Percentiles rank a stretch among this genome's conserved stretches.
These are phyloP conservation scores for Sorghum bicolor DNA, from an alignment of 176 grass and related monocot genomes.

Conservation along the genomic window DNA sequence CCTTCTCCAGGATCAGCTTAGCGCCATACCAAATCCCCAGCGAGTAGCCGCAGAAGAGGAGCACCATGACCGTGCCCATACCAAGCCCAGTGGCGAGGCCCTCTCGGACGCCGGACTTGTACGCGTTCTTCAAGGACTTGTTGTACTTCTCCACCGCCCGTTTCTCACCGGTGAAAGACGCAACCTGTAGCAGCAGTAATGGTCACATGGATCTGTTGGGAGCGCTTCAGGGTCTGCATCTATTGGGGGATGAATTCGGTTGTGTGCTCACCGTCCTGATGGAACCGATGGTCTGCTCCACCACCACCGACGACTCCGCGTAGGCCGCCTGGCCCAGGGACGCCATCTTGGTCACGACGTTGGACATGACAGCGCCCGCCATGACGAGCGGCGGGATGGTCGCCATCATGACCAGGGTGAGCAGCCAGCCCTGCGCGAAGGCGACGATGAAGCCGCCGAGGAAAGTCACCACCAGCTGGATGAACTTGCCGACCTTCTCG, in stretches of 20 bases:
- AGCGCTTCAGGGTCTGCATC: neutral
- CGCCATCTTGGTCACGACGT: slow-evolving; percentile 82
- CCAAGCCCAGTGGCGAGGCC: slow-evolving; percentile 80
- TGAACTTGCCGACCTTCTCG: slow-evolving; percentile 98
- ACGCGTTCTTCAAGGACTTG: slow-evolving; percentile 70
- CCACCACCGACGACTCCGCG: slow-evolving; percentile 67
- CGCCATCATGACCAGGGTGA: slow-evolving; percentile 82
- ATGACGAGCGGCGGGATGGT: slow-evolving; percentile 87
- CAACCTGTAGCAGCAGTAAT: slow-evolving; percentile 52
- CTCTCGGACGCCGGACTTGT: slow-evolving; percentile 78
- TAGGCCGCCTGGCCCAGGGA: slow-evolving; percentile 92
- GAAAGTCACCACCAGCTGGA: slow-evolving; percentile 84
- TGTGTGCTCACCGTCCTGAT: slow-evolving; percentile 77
- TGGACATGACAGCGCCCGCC: slow-evolving; percentile 83
- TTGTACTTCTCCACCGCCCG: slow-evolving; percentile 78
- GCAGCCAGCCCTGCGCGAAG: slow-evolving; percentile 88
- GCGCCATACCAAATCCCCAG: slow-evolving; percentile 96
- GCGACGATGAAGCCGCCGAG: slow-evolving; percentile 86
- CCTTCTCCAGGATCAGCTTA: slow-evolving; percentile 81
- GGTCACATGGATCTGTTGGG: neutral
- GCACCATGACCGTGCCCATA: slow-evolving; percentile 85
- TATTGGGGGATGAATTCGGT: neutral
- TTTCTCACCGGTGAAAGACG: slow-evolving; percentile 97
- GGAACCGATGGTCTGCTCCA: slow-evolving; percentile 89
- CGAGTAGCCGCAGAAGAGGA: slow-evolving; percentile 95